Evolutionary conservation across 2,329 filamentous ascomycete genomes (phyloP).

Genomic region (Monilinia polystroma): DNA sequence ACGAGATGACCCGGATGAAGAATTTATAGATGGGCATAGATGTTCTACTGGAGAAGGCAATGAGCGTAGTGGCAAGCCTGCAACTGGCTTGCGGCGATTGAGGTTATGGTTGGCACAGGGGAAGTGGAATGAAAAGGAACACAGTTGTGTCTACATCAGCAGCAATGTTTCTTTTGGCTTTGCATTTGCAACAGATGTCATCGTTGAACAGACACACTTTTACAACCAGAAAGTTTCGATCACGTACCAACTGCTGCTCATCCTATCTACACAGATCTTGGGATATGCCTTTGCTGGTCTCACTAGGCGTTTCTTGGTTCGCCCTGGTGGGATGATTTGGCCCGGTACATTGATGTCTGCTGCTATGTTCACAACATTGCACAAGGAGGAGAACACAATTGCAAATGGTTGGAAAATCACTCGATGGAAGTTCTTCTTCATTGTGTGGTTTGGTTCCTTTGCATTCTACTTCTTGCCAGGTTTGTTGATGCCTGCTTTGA

Average conservation of each 20-base stretch:
- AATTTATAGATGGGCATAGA: conserved; percentile 54
- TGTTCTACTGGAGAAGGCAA: conserved; percentile 25
- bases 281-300: conserved; percentile 85
- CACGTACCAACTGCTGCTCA: conserved; percentile 77
- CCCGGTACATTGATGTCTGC: conserved; percentile 84
- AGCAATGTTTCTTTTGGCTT: conserved; percentile 90
- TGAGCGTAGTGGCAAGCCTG: conserved; percentile 15
- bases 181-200: conserved; percentile 85
- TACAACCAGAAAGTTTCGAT: conserved; percentile 80
- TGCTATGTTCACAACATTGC: conserved; percentile 83
- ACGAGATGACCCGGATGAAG: conserved; percentile 52
- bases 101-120: conserved; percentile 78
- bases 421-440: conserved; percentile 79
- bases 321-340: conserved; percentile 89
- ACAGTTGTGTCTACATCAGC: conserved; percentile 84
- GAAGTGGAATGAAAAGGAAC: conserved; percentile 84
- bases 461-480: conserved; percentile 84
- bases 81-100: conserved; percentile 43
- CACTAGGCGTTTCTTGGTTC: conserved; percentile 76
- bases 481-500: conserved; percentile 77
- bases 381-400: conserved; percentile 78
- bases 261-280: conserved; percentile 80
- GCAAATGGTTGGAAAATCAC: conserved; percentile 82
- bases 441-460: conserved; percentile 69
- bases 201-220: conserved; percentile 86